Conservation (phyloP, 2,329 filamentous ascomycete species). For the Epichloe sibirici region DNA sequence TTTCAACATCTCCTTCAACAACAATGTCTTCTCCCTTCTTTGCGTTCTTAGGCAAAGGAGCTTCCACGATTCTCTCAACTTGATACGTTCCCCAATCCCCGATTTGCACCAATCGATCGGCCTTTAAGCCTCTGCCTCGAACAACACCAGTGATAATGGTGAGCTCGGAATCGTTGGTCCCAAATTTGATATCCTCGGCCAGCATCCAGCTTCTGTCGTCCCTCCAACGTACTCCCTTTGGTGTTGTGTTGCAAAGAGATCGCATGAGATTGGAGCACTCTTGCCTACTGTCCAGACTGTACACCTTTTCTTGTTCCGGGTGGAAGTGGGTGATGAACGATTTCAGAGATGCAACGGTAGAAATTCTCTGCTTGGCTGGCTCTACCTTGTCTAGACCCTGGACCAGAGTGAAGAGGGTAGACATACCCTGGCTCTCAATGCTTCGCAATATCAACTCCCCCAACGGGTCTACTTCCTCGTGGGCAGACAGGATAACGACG, state of each 20-base stretch:
- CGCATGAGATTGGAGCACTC: constrained; percentile 87
- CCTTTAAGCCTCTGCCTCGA: constrained; percentile 75
- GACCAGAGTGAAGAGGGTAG: constrained; percentile 78
- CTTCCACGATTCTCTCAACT: constrained; percentile 75
- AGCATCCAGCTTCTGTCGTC: constrained; percentile 95
- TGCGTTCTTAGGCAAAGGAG: constrained; percentile 50
- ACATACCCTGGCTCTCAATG: constrained; percentile 88
- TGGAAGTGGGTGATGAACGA: constrained; percentile 94
- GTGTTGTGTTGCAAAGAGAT: constrained; percentile 79
- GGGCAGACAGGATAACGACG: constrained; percentile 69
- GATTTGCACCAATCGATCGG: constrained; percentile 79
- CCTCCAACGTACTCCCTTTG: constrained; percentile 90
- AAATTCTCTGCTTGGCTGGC: constrained; percentile 62
- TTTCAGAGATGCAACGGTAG: constrained; percentile 71
- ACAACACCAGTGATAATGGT: constrained; percentile 76
- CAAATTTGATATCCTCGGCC: constrained; percentile 69
- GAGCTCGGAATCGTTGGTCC: constrained; percentile 43
- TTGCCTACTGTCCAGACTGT: constrained; percentile 76
- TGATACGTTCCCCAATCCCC: constrained; percentile 93
- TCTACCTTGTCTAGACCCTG: constrained; percentile 69
- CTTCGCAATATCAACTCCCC: constrained; percentile 78
- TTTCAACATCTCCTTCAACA: constrained; percentile 42
- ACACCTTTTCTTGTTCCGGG: constrained; percentile 80
- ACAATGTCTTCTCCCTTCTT: constrained; percentile 55
- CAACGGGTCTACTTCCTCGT: constrained; percentile 70